A percentile compares a stretch with the other conserved stretches of the same genome.
phyloP scores from a whole-genome alignment of 2,329 filamentous ascomycete genomes.

The Aspergillus luchuensis region DNA sequence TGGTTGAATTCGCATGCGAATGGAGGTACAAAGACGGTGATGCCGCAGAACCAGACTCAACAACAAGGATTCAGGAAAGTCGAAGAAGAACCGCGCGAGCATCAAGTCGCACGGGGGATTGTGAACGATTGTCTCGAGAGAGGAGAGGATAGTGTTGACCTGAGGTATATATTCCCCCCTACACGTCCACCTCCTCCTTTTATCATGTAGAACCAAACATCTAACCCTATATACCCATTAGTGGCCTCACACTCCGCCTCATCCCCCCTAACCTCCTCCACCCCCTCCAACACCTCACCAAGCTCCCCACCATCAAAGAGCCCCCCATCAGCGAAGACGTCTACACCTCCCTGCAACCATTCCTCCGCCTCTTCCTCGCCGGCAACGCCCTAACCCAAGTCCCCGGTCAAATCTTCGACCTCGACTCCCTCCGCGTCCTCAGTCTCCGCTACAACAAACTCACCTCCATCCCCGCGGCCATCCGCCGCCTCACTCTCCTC shows the following conservation, averaged over 20 bases:
- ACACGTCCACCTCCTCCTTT: background rate
- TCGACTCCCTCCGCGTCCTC: slow-evolving; percentile 45
- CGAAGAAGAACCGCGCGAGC: slow-evolving; percentile 39
- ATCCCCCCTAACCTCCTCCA: slow-evolving; percentile 39
- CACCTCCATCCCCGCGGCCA: slow-evolving; percentile 42
- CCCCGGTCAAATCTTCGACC: slow-evolving; percentile 45
- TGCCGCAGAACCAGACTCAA: slow-evolving; percentile 1
- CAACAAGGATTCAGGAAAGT: slow-evolving; percentile 25
- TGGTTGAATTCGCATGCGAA: slow-evolving; percentile 32
- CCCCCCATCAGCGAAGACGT: slow-evolving; percentile 40
- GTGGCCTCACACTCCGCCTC: slow-evolving; percentile 33
- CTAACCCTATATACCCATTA: slow-evolving; percentile 19
- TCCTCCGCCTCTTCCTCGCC: slow-evolving; percentile 46
- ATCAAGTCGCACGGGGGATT: slow-evolving; percentile 39
- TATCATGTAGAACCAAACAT: background rate
- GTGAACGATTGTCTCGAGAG: slow-evolving; percentile 47
- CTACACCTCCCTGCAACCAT: slow-evolving; percentile 44
- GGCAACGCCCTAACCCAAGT: slow-evolving; percentile 44
- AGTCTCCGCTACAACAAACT: slow-evolving; percentile 52
- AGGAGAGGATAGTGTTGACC: slow-evolving; percentile 48
- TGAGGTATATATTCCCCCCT: slow-evolving; percentile 39
- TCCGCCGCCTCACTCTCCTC: slow-evolving; percentile 44
- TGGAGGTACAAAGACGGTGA: background rate
- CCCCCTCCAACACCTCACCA: slow-evolving; percentile 44
- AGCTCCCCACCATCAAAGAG: slow-evolving; percentile 37